Base-by-base conservation (phyloP, 768 basidiomycete genomes). In the Russula ochroleuca region DNA sequence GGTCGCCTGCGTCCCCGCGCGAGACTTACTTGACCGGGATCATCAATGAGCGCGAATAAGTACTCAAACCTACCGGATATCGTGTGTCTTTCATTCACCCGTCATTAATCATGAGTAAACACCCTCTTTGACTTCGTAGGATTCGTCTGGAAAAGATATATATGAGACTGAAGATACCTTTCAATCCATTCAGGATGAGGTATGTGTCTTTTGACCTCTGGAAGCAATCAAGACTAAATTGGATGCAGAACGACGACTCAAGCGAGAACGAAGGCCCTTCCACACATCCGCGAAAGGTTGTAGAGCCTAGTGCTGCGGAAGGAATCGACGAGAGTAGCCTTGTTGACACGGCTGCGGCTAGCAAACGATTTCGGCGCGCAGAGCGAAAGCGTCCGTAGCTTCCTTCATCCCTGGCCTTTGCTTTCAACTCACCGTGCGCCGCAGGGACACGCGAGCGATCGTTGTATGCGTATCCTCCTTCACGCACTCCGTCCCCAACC, bases 31-130 rank as follows among this genome's bases (percentile, higher is more conserved):
- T 5, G 11, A 43, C 31, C 28, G 3, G 19, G 40, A 48, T 53
- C 57, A 21, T 38, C 61, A 5, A 70, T 61, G 63, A 64, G 57
- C 17, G 58, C 41, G 38, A 85, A 83, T 75, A 96, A 96, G 72
- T 96, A 94, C 72, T 87, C 92, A 13, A 85, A 87, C 71, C 78
- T 96, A 3, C 94, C 94, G n/a, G 93, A 96, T 72, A 95, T 96
- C 61, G 94, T 94, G 69, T 61, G 88, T 48, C 33, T 31, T 48
- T 19, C n/a, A 28, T 55, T 21, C 14, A 33, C 52, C 38, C 4
- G 17, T 43, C 37, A 45, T 38, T 31, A 40, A 51, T 14, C 50
- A 43, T 23, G 28, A 48, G 37, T 51, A 19, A 41, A 54, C 23
- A 47, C n/a, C 2, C 35, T 45, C 33, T 35, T 50, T 37, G 23